Evolutionary conservation across 805 yeast genomes (phyloP), one percentile per base, ranked within the genome.

Genomic region (Pichia thaimueangensis): DNA sequence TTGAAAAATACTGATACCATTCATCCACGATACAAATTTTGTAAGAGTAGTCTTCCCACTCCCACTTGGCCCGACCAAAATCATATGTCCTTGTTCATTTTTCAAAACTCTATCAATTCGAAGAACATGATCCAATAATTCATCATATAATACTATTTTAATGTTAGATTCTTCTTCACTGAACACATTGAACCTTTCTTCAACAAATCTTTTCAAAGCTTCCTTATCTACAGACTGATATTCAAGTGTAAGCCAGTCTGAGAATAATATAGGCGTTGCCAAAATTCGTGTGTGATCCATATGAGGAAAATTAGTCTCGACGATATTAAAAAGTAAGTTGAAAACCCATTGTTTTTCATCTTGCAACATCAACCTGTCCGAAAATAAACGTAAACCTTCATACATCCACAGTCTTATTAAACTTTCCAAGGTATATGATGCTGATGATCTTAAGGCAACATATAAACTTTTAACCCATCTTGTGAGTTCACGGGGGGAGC

Each of bases 401-500:
- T 89, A 86, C 3, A 78, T 80, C 86, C 93, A 84, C 0, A 88
- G 46, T 32, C 87, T 63, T 0, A 83, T 57, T 17, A 87, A 57
- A 0, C 68, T 71, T 4, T 63, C 61, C 19, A 79, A 53, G 0
- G 60, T 45, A 7, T 68, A 48, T 12, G 62, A 55, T 12, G 30
- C 35, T 7, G 46, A n/a, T 2, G 58, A 37, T 36, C 45, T 51
- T 5, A 57, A 45, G 4, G 57, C 59, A 38, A 47, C 74, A 35
- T 76, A 69, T 1, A 89, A 60, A n/a, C 96, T 95, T 45, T 83
- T 70, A 1, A 77, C 68, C 94, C 95, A 86, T 44, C 97, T 67
- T 0, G 97, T 87, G 12, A 89, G 68, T 57, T 89, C 97, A 58
- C 97, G 77, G 0, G 97, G 97, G 19, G 94, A 81, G 56, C 82